A percentile compares a stretch with the other conserved stretches of the same genome.
phyloP scores from a whole-genome alignment of 1,284 basidiomycete species.

The Ganoderma leucocontextum region DNA sequence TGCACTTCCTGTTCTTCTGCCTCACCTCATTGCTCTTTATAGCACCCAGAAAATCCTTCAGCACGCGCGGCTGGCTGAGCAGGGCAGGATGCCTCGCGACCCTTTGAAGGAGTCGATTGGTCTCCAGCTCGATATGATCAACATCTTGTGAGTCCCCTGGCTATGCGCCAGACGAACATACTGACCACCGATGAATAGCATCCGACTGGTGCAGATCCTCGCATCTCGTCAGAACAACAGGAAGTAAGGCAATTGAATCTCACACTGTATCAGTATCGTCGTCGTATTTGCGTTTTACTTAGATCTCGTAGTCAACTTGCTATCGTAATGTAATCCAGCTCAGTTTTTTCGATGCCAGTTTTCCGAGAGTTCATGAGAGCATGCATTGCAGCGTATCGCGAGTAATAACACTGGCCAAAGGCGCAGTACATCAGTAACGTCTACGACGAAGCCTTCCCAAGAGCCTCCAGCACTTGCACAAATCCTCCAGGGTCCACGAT shows the following conservation, averaged over 20 bases:
- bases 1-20: background rate
- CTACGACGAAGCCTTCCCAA: constrained; percentile 57
- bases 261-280: background rate
- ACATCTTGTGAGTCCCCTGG: constrained; percentile 71
- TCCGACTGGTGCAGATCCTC: constrained; percentile 87
- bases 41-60: constrained; percentile 86
- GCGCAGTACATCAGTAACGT: constrained; percentile 2
- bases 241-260: constrained; percentile 42
- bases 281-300: background rate
- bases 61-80: constrained; percentile 78
- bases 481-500: constrained; percentile 92
- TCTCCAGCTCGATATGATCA: constrained; percentile 89
- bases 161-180: background rate
- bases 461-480: constrained; percentile 68
- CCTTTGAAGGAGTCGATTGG: constrained; percentile 83
- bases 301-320: background rate
- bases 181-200: constrained; percentile 47
- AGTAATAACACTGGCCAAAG: background rate
- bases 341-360: background rate
- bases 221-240: constrained; percentile 65
- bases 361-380: background rate
- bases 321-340: constrained; percentile 8
- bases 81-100: constrained; percentile 74
- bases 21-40: background rate
- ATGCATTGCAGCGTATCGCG: constrained; percentile 2